A percentile compares a stretch with the other conserved stretches of the same genome.
Evolutionary conservation across 441 rosid genomes (phyloP).

Genomic region (Populus hybrid): DNA sequence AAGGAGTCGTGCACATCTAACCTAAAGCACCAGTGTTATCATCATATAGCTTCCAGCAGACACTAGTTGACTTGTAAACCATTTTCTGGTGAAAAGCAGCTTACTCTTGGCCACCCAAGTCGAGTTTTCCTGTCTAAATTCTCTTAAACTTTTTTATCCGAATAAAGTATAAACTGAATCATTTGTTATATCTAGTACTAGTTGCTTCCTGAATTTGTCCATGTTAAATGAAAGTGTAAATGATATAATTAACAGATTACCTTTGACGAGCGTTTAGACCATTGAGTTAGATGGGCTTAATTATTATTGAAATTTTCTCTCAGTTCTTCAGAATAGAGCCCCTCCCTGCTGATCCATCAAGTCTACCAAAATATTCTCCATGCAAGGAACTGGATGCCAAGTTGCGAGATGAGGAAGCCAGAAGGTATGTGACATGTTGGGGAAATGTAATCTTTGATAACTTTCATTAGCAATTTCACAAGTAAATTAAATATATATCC

Average conservation of each 20-base stretch:
- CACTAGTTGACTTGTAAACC: neutral
- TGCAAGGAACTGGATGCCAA: conserved; percentile 77
- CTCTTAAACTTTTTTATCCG: neutral
- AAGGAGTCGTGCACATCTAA: neutral
- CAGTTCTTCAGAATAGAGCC: conserved; percentile 73
- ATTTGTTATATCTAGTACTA: neutral
- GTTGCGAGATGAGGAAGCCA: conserved; percentile 59
- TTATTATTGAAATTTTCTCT: conserved; percentile 6
- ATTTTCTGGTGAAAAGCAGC: neutral
- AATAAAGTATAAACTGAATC: too few relatives aligned
- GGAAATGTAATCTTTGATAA: neutral
- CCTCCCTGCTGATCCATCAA: conserved; percentile 57
- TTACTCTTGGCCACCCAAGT: neutral
- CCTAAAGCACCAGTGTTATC: neutral
- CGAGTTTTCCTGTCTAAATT: neutral
- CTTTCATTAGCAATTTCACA: neutral
- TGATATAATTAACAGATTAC: neutral
- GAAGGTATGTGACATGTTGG: conserved; percentile 39
- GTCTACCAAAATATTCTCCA: conserved; percentile 69
- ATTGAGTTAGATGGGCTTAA: neutral
- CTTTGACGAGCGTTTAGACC: neutral
- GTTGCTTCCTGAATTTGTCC: neutral
- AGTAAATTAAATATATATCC: neutral
- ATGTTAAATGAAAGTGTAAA: neutral
- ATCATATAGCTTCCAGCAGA: neutral